Conservation (phyloP, 202 grass and related monocot genomes). For the Schoenoplectus tabernaemontani region DNA sequence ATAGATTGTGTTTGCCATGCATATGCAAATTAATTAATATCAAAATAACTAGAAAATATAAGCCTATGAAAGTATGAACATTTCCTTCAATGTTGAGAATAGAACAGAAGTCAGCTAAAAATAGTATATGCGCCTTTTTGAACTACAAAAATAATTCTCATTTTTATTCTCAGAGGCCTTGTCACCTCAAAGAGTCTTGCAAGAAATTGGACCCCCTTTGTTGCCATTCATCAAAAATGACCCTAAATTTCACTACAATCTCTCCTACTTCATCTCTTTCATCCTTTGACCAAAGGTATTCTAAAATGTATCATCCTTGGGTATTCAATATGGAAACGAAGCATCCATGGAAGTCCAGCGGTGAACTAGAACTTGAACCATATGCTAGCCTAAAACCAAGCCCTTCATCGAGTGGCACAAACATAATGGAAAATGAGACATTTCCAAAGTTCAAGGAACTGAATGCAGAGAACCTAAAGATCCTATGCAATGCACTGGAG, state of each 20-base stretch:
- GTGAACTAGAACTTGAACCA: constrained; percentile 17
- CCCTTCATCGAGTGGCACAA: constrained; percentile 26
- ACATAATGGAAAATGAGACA: constrained; percentile 52
- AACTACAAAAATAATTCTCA: neutral
- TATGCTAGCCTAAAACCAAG: constrained; percentile 24
- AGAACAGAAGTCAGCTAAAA: neutral
- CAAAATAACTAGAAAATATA: neutral
- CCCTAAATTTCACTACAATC: constrained; percentile 54
- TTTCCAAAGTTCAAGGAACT: constrained; percentile 88
- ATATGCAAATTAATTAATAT: neutral
- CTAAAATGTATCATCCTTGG: constrained; percentile 18
- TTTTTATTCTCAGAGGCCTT: constrained; percentile 24
- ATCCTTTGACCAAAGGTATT: constrained; percentile 30
- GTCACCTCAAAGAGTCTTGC: constrained; percentile 35
- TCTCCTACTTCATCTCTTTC: constrained; percentile 57
- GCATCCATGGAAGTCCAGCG: constrained; percentile 33
- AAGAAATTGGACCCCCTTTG: constrained; percentile 46
- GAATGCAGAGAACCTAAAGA: constrained; percentile 76
- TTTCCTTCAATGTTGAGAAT: neutral
- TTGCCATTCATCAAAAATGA: constrained; percentile 37
- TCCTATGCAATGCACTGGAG: constrained; percentile 61
- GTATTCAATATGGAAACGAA: constrained; percentile 34
- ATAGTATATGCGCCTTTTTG: neutral
- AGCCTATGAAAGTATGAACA: neutral
- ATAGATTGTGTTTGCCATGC: neutral